Evolutionary conservation across 106 monocot species (phyloP).

Genomic region (Dactylorhiza incarnata): DNA sequence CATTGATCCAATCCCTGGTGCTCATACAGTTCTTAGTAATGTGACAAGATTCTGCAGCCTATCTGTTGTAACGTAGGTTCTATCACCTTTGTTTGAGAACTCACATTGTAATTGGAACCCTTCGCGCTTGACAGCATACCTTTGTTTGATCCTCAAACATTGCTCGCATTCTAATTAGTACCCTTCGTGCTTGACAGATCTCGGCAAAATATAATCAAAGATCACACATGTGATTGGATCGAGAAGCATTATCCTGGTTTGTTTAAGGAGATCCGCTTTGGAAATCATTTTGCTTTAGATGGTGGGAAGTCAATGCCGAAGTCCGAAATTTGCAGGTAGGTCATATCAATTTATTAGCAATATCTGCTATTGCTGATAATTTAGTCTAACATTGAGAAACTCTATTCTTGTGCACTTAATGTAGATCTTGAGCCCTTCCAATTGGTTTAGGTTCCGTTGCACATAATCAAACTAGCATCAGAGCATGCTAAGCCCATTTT

Average conservation of each 20-base stretch:
- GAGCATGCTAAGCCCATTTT: no score
- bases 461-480: no score
- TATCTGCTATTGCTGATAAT: no score
- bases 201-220: slow-evolving; percentile 85
- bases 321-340: slow-evolving; percentile 93
- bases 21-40: slow-evolving; percentile 49
- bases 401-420: no score
- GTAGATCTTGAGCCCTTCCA: no score
- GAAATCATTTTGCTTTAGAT: slow-evolving; percentile 95
- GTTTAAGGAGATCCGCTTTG: slow-evolving; percentile 91
- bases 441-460: no score
- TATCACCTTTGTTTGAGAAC: no score
- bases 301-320: slow-evolving; percentile 68
- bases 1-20: slow-evolving; percentile 88
- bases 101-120: no score
- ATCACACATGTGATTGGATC: slow-evolving; percentile 82
- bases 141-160: no score
- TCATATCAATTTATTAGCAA: not conserved
- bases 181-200: slow-evolving; percentile 35
- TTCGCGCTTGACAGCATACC: no score
- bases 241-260: slow-evolving; percentile 74
- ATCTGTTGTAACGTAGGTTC: slow-evolving; percentile 84
- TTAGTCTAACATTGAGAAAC: no score
- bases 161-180: not conserved
- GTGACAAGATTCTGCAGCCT: slow-evolving; percentile 60